Conservation (phyloP, 1,139 yeast species). For the Geotrichum bryndzae region DNA sequence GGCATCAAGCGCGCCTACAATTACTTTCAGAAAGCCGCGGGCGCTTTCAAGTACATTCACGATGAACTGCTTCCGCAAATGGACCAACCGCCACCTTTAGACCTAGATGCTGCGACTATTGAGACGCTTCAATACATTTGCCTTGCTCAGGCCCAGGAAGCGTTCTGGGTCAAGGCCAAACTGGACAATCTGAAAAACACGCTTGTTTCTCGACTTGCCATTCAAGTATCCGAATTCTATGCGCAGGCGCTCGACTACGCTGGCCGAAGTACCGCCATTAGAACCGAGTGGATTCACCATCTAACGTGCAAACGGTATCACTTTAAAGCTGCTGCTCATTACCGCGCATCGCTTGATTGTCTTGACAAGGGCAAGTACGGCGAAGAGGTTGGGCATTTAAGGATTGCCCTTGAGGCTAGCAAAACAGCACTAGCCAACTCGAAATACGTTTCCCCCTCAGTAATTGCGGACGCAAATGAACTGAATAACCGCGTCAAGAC, state of each 20-base stretch:
- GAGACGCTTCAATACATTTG: conserved; percentile 44
- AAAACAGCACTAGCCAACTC: conserved; percentile 20
- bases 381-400: conserved; percentile 57
- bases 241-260: conserved; percentile 43
- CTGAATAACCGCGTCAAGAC: conserved; percentile 43
- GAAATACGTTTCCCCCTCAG: conserved; percentile 42
- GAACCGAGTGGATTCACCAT: conserved; percentile 61
- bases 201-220: conserved; percentile 56
- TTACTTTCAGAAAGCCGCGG: conserved; percentile 61
- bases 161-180: conserved; percentile 72
- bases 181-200: conserved; percentile 51
- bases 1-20: conserved; percentile 60
- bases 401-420: conserved; percentile 40
- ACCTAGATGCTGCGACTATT: conserved; percentile 42
- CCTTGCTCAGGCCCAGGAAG: conserved; percentile 85
- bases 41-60: conserved; percentile 48
- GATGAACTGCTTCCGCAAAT: conserved; percentile 27
- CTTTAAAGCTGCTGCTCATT: conserved; percentile 65
- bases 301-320: conserved; percentile 53
- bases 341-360: conserved; percentile 49
- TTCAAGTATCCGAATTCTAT: conserved; percentile 58
- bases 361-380: conserved; percentile 56
- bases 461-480: conserved; percentile 45
- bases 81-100: conserved; percentile 37
- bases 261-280: conserved; percentile 46